A percentile compares a stretch with the other conserved stretches of the same genome.
phyloP scores from a whole-genome alignment of 495 filamentous ascomycete species.

The Penicillium longicatenatum region DNA sequence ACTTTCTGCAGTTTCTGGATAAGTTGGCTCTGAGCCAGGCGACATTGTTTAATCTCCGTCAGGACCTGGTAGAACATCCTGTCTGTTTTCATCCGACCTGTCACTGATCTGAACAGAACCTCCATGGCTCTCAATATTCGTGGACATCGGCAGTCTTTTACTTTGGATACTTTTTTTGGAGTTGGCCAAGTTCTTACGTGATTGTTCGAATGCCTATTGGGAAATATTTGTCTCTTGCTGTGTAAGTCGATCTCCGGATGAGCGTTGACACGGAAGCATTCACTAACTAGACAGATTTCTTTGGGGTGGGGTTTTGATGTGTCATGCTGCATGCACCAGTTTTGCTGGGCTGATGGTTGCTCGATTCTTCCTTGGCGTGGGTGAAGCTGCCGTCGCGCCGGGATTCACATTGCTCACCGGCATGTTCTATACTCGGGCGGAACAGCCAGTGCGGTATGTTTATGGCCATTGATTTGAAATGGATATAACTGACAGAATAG shows the following conservation, averaged over 20 bases:
- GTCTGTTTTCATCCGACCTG: background rate
- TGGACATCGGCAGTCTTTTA: slow-evolving; percentile 55
- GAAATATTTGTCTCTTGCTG: slow-evolving; percentile 46
- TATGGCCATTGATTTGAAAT: background rate
- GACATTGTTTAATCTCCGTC: slow-evolving; percentile 48
- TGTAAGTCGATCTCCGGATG: slow-evolving; percentile 21
- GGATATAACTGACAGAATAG: slow-evolving; percentile 7
- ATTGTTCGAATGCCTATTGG: slow-evolving; percentile 59
- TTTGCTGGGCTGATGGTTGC: slow-evolving; percentile 52
- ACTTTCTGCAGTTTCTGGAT: slow-evolving; percentile 58
- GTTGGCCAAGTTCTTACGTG: slow-evolving; percentile 55
- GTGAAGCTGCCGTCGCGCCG: slow-evolving; percentile 52
- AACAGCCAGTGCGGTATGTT: slow-evolving; percentile 52
- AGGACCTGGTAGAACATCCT: slow-evolving; percentile 35
- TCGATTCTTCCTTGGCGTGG: slow-evolving; percentile 57
- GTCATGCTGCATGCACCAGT: slow-evolving; percentile 49
- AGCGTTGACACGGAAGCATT: background rate
- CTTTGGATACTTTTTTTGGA: slow-evolving; percentile 53
- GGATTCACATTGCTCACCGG: slow-evolving; percentile 44
- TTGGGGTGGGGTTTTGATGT: slow-evolving; percentile 40
- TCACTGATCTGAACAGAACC: slow-evolving; percentile 21
- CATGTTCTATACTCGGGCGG: slow-evolving; percentile 53
- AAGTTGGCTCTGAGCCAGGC: slow-evolving; percentile 59
- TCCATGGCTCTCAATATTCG: slow-evolving; percentile 46
- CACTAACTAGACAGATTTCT: slow-evolving; percentile 32